phyloP scores from a whole-genome alignment of 805 yeast genomes.

The Cyberlindnera euphorbiiphila region DNA sequence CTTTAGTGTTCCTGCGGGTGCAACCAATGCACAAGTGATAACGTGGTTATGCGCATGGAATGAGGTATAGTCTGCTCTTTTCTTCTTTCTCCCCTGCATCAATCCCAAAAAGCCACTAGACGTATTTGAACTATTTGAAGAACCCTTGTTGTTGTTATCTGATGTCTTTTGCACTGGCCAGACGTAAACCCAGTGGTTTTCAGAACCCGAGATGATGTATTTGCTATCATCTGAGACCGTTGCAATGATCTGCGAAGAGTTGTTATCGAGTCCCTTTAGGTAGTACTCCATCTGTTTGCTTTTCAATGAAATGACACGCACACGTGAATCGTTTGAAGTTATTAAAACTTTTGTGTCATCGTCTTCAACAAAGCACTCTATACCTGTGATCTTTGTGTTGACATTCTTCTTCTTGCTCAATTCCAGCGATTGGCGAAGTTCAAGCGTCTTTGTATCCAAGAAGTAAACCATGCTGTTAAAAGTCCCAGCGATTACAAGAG shows the following conservation, averaged over 20 bases:
- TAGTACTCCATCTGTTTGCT: conserved; percentile 56
- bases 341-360: conserved; percentile 46
- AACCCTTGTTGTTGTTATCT: conserved; percentile 1
- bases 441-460: conserved; percentile 62
- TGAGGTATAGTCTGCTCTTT: conserved; percentile 59
- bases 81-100: conserved; percentile 29
- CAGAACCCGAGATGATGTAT: conserved; percentile 74
- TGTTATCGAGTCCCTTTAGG: conserved; percentile 71
- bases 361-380: conserved; percentile 44
- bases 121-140: neutral
- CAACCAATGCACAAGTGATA: conserved; percentile 74
- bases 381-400: conserved; percentile 63
- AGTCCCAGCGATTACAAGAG: conserved; percentile 65
- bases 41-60: conserved; percentile 75
- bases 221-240: conserved; percentile 50
- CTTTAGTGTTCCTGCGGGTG: conserved; percentile 65
- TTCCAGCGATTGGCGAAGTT: conserved; percentile 40
- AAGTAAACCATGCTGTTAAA: conserved; percentile 66
- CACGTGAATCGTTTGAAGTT: conserved; percentile 78
- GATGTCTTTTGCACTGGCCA: conserved; percentile 52
- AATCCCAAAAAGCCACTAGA: conserved; percentile 13
- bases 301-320: conserved; percentile 59
- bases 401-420: conserved; percentile 36
- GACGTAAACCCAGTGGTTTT: conserved; percentile 80
- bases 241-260: conserved; percentile 70